Evolutionary conservation across 257 asterid genomes (phyloP).

Genomic region (Haberlea rhodopensis): DNA sequence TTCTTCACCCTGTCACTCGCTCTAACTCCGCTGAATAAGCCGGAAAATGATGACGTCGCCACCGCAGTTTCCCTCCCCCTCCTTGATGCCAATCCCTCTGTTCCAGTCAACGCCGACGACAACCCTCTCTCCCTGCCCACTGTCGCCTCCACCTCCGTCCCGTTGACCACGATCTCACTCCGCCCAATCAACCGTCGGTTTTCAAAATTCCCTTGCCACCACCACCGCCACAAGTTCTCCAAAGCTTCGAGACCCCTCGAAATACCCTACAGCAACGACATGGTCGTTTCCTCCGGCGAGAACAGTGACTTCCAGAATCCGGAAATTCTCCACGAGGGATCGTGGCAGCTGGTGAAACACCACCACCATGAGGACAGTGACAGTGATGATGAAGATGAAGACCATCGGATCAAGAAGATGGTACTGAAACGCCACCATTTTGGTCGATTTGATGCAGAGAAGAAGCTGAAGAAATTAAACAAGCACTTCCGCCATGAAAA

Average conservation of each 20-base stretch:
- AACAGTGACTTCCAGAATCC: constrained; percentile 36
- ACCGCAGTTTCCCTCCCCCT: constrained; percentile 24
- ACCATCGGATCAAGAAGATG: constrained; percentile 21
- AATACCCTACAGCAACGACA: constrained; percentile 44
- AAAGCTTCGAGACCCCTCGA: constrained; percentile 19
- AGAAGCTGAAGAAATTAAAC: constrained; percentile 22
- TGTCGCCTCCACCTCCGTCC: constrained; percentile 25
- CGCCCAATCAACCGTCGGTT: constrained; percentile 50
- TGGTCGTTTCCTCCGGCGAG: constrained; percentile 39
- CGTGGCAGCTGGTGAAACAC: constrained; percentile 32
- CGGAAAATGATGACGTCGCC: constrained; percentile 33
- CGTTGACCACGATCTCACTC: constrained; percentile 30
- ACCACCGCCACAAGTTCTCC: constrained; percentile 26
- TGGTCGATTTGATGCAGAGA: constrained; percentile 18
- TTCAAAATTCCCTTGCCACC: constrained; percentile 39
- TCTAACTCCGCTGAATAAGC: constrained; percentile 25
- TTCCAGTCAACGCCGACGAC: constrained; percentile 27
- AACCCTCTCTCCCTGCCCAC: constrained; percentile 16
- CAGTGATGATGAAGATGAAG: constrained; percentile 27
- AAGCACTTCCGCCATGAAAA: constrained; percentile 26
- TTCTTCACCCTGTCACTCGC: constrained; percentile 41
- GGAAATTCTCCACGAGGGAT: constrained; percentile 21
- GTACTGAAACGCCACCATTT: constrained; percentile 18
- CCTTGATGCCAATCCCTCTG: constrained; percentile 24
- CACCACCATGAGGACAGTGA: constrained; percentile 32